Evolutionary conservation across 2,329 filamentous ascomycete species (phyloP).

Genomic region (Cephalotrichum gorgonifer): DNA sequence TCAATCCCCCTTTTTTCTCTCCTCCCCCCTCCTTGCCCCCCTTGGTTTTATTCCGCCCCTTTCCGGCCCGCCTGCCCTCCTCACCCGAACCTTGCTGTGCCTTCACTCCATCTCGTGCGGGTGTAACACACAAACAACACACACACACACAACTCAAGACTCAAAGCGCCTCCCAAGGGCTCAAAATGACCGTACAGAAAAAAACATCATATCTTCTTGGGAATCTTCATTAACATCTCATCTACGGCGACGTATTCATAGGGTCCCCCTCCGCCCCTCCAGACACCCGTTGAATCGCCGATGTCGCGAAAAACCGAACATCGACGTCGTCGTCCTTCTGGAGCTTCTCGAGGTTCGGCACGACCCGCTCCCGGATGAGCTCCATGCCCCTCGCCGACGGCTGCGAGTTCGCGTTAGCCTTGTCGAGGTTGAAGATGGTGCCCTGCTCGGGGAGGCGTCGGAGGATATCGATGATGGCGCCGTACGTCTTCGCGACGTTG

Average conservation of each 20-base stretch:
- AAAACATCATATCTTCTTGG: slow-evolving; percentile 38
- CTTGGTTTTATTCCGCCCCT: too few relatives aligned
- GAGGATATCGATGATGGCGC: slow-evolving; percentile 79
- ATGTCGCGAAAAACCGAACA: slow-evolving; percentile 94
- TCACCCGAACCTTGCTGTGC: too few relatives aligned
- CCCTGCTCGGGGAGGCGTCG: slow-evolving; percentile 83
- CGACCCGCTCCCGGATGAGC: slow-evolving; percentile 74
- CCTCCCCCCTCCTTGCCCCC: too few relatives aligned
- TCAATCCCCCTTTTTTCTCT: too few relatives aligned
- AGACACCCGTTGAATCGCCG: slow-evolving; percentile 57
- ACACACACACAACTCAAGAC: too few relatives aligned
- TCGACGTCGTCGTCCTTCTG: slow-evolving; percentile 97
- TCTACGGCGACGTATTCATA: slow-evolving; percentile 58
- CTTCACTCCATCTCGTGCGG: too few relatives aligned
- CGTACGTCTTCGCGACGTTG: slow-evolving; percentile 98
- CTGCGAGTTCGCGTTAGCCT: slow-evolving; percentile 51
- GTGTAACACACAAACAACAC: too few relatives aligned
- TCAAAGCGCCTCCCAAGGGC: background rate
- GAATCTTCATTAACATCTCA: slow-evolving; percentile 14
- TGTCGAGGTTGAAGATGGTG: slow-evolving; percentile 76
- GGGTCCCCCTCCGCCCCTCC: slow-evolving; percentile 38
- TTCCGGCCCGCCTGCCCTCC: too few relatives aligned
- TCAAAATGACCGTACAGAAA: slow-evolving; percentile 25
- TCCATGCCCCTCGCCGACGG: slow-evolving; percentile 66
- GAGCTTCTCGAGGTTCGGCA: slow-evolving; percentile 87